Base-by-base conservation (phyloP, 2,329 filamentous ascomycete genomes). In the Diaporthe capsici region DNA sequence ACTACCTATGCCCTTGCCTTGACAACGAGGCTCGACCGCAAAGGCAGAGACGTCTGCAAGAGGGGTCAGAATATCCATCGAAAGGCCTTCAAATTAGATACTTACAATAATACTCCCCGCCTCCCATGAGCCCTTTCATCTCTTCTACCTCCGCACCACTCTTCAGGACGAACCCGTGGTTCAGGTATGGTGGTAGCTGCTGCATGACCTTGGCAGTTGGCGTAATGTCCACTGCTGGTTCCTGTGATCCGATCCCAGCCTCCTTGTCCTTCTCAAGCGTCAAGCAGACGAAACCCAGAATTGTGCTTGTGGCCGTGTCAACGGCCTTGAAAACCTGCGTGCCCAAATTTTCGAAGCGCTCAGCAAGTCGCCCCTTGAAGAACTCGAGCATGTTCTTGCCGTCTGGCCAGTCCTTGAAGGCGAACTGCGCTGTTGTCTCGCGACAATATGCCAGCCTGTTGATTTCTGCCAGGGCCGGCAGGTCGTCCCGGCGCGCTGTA, bases 271-370 rank as follows among this genome's bases (percentile, higher is more conserved):
- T 37, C 31, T 37, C 55, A 37, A 22, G 55, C 9, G 31, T 58
- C 55, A 58, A n/a, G 31, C 55, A 58, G 31, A 37, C 31, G 31
- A 58, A 37, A 12, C 55, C 55, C 31, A 8, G 6, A 6, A 58
- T 58, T n/a, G 17, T 37, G 8, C 3, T 13, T 22, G 55, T 37
- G 28, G 20, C 28, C 13, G 17, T n/a, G 31, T 58, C 55, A n/a
- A 58, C 55, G 17, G 55, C 55, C 55, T 58, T 58, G 55, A 58
- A 58, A 20, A 58, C 55, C 15, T 58, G 55, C 4, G 55, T 58
- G 22, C 12, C 55, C 17, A 8, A 28, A 7, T 58, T 31, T 6
- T 37, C 55, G 9, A 58, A 37, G 31, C 55, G 55, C 55, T 58
- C 55, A 12, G 28, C 20, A 13, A 58, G 28, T 13, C 55, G 28